Conservation (phyloP, 768 basidiomycete genomes). For the Lactarius trivialis region DNA sequence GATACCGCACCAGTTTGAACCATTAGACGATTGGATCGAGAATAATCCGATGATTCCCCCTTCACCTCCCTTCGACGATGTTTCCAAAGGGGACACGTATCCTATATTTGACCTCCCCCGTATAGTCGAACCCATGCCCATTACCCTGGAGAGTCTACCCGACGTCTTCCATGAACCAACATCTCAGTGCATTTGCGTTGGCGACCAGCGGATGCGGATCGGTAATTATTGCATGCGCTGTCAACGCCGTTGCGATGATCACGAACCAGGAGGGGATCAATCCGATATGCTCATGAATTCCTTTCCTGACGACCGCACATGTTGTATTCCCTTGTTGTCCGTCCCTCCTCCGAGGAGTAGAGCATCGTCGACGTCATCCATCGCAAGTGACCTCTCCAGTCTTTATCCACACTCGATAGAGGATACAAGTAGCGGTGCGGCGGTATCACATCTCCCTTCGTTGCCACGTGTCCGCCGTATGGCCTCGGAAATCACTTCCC, state of each 20-base stretch:
- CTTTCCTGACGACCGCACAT: slow-evolving; percentile 1
- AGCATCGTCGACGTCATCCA: slow-evolving; percentile 21
- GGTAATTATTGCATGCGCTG: slow-evolving; percentile 17
- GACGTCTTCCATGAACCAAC: slow-evolving; percentile 29
- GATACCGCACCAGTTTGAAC: slow-evolving; percentile 18
- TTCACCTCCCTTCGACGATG: slow-evolving; percentile 9
- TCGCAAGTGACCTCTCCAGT: slow-evolving; percentile 18
- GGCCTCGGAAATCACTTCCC: background rate
- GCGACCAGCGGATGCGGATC: slow-evolving; percentile 7
- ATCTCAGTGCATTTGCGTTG: slow-evolving; percentile 10
- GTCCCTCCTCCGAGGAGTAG: slow-evolving; percentile 20
- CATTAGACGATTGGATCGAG: slow-evolving; percentile 23
- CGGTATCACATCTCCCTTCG: slow-evolving; percentile 8
- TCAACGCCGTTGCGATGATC: slow-evolving; percentile 18
- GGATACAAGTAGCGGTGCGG: background rate
- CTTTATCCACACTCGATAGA: slow-evolving; percentile 16
- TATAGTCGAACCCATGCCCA: slow-evolving; percentile 20
- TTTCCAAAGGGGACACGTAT: background rate
- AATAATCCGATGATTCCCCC: slow-evolving; percentile 17
- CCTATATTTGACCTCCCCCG: slow-evolving; percentile 7
- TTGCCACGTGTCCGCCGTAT: slow-evolving; percentile 15
- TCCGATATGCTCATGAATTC: slow-evolving; percentile 2
- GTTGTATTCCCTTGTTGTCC: slow-evolving; percentile 9
- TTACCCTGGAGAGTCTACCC: slow-evolving; percentile 17
- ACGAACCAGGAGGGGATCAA: slow-evolving; percentile 9